phyloP scores from a whole-genome alignment of 2,329 filamentous ascomycete genomes.

The Aspergillus thermomutatus region DNA sequence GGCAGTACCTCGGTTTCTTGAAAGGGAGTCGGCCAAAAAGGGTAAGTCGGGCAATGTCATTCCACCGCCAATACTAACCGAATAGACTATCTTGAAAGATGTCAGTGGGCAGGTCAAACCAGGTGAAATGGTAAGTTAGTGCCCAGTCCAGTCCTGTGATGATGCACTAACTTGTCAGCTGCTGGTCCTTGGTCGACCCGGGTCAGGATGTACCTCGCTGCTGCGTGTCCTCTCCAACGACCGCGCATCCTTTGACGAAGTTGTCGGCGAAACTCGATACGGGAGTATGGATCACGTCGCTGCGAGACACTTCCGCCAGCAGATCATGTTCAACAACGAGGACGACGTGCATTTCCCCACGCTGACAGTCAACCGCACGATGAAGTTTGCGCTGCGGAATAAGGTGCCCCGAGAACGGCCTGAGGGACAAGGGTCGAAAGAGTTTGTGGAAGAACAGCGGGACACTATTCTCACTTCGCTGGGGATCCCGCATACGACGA shows the following conservation, averaged over 20 bases:
- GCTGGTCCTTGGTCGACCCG: conserved; percentile 64
- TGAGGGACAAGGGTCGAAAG: conserved; percentile 15
- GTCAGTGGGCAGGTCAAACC: conserved; percentile 41
- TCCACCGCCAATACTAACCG: background rate
- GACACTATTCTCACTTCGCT: conserved; percentile 32
- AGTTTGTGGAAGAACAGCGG: conserved; percentile 29
- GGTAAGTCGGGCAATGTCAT: conserved; percentile 12
- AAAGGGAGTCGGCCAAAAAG: conserved; percentile 22
- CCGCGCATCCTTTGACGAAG: conserved; percentile 55
- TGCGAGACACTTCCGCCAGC: conserved; percentile 41
- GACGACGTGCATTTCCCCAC: conserved; percentile 72
- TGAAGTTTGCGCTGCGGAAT: conserved; percentile 66
- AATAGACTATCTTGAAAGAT: conserved; percentile 39
- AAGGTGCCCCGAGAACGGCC: conserved; percentile 30
- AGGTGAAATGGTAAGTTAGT: conserved; percentile 42
- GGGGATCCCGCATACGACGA: conserved; percentile 49
- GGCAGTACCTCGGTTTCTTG: conserved; percentile 24
- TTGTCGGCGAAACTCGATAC: conserved; percentile 52
- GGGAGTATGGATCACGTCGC: conserved; percentile 51
- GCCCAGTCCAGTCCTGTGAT: background rate
- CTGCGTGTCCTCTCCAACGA: conserved; percentile 67
- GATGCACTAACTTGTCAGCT: conserved; percentile 38
- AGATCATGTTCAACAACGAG: conserved; percentile 69
- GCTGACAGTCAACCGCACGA: conserved; percentile 68
- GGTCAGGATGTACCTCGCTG: conserved; percentile 67